These are phyloP conservation scores for Piper betle DNA, from an alignment of 164 flowering plant genomes.

Conservation along the genomic window DNA sequence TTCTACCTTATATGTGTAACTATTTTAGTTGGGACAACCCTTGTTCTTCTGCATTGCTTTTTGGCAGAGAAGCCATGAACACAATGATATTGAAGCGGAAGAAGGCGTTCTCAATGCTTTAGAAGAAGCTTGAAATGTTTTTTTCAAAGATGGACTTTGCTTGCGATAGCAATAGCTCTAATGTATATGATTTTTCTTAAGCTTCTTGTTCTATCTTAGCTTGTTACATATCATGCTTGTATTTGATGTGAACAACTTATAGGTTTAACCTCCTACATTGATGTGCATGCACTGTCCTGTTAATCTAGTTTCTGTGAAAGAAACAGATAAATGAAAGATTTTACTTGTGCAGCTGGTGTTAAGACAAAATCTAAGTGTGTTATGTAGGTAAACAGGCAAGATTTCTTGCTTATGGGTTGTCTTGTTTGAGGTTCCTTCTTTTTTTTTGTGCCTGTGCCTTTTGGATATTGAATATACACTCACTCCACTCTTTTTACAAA, in stretches of 20 bases:
- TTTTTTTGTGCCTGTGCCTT: no score
- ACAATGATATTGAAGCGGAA: constrained; percentile 36
- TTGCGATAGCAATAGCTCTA: constrained; percentile 30
- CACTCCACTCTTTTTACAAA: no score
- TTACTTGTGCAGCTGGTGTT: no score
- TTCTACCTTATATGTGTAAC: constrained; percentile 54
- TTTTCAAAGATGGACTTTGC: constrained; percentile 31
- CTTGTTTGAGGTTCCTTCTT: no score
- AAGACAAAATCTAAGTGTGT: no score
- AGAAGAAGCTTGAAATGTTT: constrained; percentile 32
- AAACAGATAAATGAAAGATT: no score
- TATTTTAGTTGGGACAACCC: constrained; percentile 22
- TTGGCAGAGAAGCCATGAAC: constrained; percentile 44
- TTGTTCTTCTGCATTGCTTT: constrained; percentile 37
- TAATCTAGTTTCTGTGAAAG: no score
- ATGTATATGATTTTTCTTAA: constrained; percentile 10
- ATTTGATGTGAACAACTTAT: neutral
- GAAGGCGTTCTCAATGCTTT: constrained; percentile 39
- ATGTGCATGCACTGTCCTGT: no score
- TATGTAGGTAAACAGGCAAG: no score
- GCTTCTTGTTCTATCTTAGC: neutral
- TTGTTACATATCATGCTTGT: neutral
- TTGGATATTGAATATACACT: no score
- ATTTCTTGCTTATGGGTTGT: no score
- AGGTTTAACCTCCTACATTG: neutral